These are phyloP conservation scores for Collybia sp. DNA, from an alignment of 768 basidiomycete genomes.

Conservation along the genomic window DNA sequence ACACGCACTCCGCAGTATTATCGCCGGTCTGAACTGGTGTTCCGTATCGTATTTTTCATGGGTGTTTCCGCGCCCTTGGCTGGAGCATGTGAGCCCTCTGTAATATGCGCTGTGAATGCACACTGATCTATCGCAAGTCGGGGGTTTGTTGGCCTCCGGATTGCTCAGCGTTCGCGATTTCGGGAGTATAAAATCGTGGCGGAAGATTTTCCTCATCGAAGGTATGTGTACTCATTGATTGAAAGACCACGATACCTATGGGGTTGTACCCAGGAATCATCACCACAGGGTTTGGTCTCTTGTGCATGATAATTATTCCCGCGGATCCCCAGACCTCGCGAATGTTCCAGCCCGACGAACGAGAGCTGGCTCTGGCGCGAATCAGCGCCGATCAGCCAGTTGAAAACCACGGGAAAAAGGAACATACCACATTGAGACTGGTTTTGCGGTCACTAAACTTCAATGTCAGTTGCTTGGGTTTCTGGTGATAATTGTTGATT, in stretches of 20 bases:
- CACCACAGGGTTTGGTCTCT: slow-evolving; percentile 28
- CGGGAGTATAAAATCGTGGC: slow-evolving; percentile 25
- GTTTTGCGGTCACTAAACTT: slow-evolving; percentile 25
- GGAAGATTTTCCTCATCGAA: slow-evolving; percentile 40
- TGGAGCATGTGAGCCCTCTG: slow-evolving; percentile 24
- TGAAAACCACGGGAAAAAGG: slow-evolving; percentile 19
- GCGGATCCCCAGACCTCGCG: slow-evolving; percentile 27
- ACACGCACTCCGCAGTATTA: slow-evolving; percentile 19
- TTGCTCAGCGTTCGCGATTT: slow-evolving; percentile 27
- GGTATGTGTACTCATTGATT: slow-evolving; percentile 13
- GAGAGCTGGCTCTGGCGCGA: slow-evolving; percentile 26
- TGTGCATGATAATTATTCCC: slow-evolving; percentile 31
- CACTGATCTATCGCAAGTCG: slow-evolving; percentile 16
- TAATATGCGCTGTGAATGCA: background rate
- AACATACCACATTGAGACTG: slow-evolving; percentile 22
- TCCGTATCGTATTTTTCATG: slow-evolving; percentile 30
- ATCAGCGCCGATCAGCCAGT: slow-evolving; percentile 29
- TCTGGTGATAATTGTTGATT: background rate
- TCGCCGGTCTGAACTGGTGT: slow-evolving; percentile 26
- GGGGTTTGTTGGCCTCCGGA: slow-evolving; percentile 33
- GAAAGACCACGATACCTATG: no score
- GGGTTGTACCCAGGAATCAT: slow-evolving; percentile 22
- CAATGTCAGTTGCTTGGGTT: slow-evolving; percentile 16
- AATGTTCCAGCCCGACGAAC: slow-evolving; percentile 26
- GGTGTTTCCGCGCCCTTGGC: slow-evolving; percentile 27